Percentiles rank a stretch among this genome's conserved stretches.
Evolutionary conservation across 2,329 filamentous ascomycete species (phyloP).

Genomic region (Cercospora berteroae): DNA sequence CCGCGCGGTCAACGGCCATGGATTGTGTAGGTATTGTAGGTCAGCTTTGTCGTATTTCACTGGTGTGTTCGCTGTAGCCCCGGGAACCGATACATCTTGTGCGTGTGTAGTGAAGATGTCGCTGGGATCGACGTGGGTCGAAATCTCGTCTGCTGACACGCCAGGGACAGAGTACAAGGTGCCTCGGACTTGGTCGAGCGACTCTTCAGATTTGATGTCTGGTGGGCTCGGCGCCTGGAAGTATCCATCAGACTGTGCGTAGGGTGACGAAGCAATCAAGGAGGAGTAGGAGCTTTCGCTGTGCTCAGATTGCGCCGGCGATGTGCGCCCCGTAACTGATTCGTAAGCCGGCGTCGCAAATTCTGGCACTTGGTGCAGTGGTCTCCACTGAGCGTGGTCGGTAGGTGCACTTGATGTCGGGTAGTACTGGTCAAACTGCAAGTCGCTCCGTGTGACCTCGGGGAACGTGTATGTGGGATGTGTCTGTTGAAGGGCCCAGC

Average conservation of each 20-base stretch:
- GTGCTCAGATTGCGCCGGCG: conserved; percentile 28
- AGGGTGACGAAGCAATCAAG: conserved; percentile 29
- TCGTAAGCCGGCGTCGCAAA: conserved; percentile 2
- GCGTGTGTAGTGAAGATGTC: conserved; percentile 16
- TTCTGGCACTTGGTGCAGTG: background rate
- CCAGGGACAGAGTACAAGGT: conserved; percentile 23
- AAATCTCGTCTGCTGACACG: background rate
- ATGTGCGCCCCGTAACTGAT: conserved; percentile 15
- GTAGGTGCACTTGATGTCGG: conserved; percentile 19
- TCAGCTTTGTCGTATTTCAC: background rate
- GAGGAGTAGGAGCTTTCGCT: conserved; percentile 26
- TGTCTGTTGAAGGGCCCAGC: conserved; percentile 2
- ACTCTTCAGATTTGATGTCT: conserved; percentile 29
- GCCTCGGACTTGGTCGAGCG: conserved; percentile 2
- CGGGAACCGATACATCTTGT: background rate
- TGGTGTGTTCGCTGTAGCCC: background rate
- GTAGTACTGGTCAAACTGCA: conserved; percentile 16
- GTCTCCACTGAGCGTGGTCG: conserved; percentile 5
- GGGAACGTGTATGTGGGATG: conserved; percentile 2
- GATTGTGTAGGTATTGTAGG: background rate
- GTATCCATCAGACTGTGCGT: conserved; percentile 25
- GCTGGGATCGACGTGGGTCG: conserved; percentile 18
- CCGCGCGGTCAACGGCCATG: background rate
- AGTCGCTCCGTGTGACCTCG: background rate
- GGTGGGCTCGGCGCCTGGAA: conserved; percentile 20